These are phyloP conservation scores for Psilocybe subaeruginosa DNA, from an alignment of 768 basidiomycete genomes.

Conservation along the genomic window DNA sequence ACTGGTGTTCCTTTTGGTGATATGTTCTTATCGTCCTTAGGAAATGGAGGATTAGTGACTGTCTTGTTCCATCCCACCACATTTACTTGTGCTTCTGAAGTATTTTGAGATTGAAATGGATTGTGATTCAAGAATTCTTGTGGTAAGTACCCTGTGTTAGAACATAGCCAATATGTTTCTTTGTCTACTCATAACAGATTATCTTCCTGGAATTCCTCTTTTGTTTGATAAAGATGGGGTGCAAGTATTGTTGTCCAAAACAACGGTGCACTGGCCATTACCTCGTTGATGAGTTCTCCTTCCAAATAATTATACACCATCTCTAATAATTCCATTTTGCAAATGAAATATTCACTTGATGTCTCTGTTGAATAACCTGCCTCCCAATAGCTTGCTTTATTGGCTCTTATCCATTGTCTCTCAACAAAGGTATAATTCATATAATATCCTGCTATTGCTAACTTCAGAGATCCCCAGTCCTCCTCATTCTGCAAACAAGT, in stretches of 20 bases:
- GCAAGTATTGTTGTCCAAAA: slow-evolving; percentile 31
- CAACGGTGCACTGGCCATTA: slow-evolving; percentile 37
- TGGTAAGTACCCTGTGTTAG: too few relatives aligned
- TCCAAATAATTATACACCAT: slow-evolving; percentile 21
- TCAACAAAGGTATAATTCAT: slow-evolving; percentile 17
- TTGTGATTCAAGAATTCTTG: not conserved
- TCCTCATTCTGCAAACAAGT: too few relatives aligned
- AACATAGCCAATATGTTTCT: not conserved
- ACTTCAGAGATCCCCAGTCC: too few relatives aligned
- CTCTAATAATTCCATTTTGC: slow-evolving; percentile 29
- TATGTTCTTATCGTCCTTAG: slow-evolving; percentile 23
- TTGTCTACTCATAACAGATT: not conserved
- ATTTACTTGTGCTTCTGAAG: not conserved
- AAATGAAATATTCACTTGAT: slow-evolving; percentile 36
- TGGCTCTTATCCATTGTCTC: slow-evolving; percentile 27
- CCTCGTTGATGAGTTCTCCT: slow-evolving; percentile 33
- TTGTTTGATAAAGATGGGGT: slow-evolving; percentile 23
- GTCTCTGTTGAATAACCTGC: slow-evolving; percentile 23
- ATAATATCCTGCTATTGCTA: too few relatives aligned
- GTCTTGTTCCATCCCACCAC: slow-evolving; percentile 9
- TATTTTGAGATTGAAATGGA: not conserved
- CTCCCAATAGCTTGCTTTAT: slow-evolving; percentile 30
- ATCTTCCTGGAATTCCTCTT: slow-evolving; percentile 24
- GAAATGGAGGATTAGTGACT: slow-evolving; percentile 16
- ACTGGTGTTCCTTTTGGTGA: slow-evolving; percentile 17